Conservation (phyloP, 306 rosid species). For the Bauhinia variegata region DNA sequence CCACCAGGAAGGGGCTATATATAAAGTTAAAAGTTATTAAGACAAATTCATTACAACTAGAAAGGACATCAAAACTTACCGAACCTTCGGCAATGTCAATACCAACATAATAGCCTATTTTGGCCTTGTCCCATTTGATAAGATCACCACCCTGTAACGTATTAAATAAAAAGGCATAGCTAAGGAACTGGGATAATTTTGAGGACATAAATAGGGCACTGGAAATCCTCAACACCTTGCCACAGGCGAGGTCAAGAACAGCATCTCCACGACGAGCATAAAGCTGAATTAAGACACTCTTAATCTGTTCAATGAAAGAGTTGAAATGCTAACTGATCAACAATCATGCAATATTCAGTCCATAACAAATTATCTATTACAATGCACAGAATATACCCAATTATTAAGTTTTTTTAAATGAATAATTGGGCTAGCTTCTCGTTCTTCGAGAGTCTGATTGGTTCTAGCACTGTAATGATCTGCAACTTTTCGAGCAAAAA, state of each 20-base stretch:
- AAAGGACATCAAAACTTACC: constrained; percentile 49
- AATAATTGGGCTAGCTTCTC: constrained; percentile 88
- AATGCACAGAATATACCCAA: constrained; percentile 59
- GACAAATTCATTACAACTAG: constrained; percentile 14
- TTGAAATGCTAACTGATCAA: constrained; percentile 12
- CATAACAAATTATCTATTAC: constrained; percentile 1
- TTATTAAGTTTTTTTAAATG: constrained; percentile 93
- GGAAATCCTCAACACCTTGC: constrained; percentile 69
- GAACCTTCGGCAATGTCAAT: constrained; percentile 97
- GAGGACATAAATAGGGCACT: constrained; percentile 3
- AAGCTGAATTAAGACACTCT: constrained; percentile 96
- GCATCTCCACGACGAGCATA: constrained; percentile 85
- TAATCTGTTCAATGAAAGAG: constrained; percentile 63
- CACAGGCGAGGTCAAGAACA: constrained; percentile 95
- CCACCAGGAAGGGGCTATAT: constrained; percentile 1
- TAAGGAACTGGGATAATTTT: constrained; percentile 13
- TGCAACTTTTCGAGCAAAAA: constrained; percentile 85
- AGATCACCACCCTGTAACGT: constrained; percentile 92
- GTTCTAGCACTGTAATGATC: constrained; percentile 93
- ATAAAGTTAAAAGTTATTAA: constrained; percentile 18
- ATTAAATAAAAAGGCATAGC: constrained; percentile 21
- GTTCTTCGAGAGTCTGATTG: constrained; percentile 88
- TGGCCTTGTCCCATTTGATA: constrained; percentile 99
- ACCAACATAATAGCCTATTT: constrained; percentile 94
- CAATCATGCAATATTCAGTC: neutral